phyloP scores from a whole-genome alignment of 176 grass and related monocot genomes.

The Aechmea fasciata region DNA sequence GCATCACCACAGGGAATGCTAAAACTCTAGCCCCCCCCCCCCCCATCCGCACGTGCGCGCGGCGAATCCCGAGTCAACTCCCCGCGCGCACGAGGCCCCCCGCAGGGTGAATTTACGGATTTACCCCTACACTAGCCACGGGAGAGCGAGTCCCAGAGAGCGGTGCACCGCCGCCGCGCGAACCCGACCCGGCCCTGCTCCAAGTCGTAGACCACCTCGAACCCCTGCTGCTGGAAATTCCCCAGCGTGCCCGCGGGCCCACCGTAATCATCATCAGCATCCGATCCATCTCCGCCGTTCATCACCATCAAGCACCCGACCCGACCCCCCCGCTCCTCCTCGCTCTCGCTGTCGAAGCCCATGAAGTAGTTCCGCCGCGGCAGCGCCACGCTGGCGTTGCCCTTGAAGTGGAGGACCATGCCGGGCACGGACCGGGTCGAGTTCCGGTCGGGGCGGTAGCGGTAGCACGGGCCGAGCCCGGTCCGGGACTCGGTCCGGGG shows the following conservation, averaged over 20 bases:
- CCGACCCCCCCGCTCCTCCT: not conserved
- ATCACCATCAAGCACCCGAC: constrained; percentile 83
- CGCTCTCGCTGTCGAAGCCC: constrained; percentile 46
- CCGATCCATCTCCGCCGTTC: constrained; percentile 30
- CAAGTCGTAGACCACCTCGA: constrained; percentile 87
- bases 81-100: too few relatives aligned
- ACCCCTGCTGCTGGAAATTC: constrained; percentile 96
- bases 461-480: constrained; percentile 54
- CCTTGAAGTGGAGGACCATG: constrained; percentile 61
- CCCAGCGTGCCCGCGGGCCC: constrained; percentile 83
- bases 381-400: constrained; percentile 61
- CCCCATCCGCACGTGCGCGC: constrained; percentile 21
- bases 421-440: constrained; percentile 34
- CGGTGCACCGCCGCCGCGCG: constrained; percentile 62
- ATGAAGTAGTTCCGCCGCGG: constrained; percentile 85
- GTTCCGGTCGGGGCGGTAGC: constrained; percentile 25
- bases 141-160: constrained; percentile 67
- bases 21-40: constrained; percentile 12
- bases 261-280: constrained; percentile 29
- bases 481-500: constrained; percentile 33
- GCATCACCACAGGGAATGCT: constrained; percentile 17
- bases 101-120: not conserved
- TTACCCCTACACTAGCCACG: constrained; percentile 27
- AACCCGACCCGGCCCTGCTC: constrained; percentile 68
- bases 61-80: constrained; percentile 1